These are phyloP conservation scores for Astrothelium macrocarpum DNA, from an alignment of 495 filamentous ascomycete genomes.

Conservation along the genomic window DNA sequence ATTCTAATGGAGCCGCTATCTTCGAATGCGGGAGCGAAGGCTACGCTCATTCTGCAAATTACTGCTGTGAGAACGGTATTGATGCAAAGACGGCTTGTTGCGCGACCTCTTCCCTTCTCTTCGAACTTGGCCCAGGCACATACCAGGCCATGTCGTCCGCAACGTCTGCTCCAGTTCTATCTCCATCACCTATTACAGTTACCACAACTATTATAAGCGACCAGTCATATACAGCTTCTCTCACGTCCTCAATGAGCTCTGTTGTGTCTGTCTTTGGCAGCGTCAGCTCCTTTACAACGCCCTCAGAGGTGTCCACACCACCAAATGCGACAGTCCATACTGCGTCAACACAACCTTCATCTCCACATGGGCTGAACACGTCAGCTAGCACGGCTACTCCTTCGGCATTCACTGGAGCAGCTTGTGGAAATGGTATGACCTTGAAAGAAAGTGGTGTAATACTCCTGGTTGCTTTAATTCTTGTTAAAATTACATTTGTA, in stretches of 20 bases:
- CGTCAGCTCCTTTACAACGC: neutral
- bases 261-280: neutral
- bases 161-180: neutral
- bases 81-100: conserved; percentile 2
- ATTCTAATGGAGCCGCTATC: neutral
- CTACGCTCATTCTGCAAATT: neutral
- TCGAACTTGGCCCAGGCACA: conserved; percentile 1
- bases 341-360: neutral
- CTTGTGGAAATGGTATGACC: neutral
- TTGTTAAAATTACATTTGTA: too few species aligned
- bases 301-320: neutral
- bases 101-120: neutral
- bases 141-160: neutral
- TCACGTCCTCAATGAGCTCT: neutral
- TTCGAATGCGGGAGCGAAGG: conserved; percentile 1
- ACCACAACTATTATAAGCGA: neutral
- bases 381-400: neutral
- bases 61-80: conserved; percentile 3
- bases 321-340: neutral
- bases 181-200: neutral
- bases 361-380: neutral
- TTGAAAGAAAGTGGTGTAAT: neutral
- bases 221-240: neutral
- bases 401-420: neutral
- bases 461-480: neutral